phyloP scores from a whole-genome alignment of 1,284 basidiomycete genomes.

The Pseudomicrostroma phylloplanum region DNA sequence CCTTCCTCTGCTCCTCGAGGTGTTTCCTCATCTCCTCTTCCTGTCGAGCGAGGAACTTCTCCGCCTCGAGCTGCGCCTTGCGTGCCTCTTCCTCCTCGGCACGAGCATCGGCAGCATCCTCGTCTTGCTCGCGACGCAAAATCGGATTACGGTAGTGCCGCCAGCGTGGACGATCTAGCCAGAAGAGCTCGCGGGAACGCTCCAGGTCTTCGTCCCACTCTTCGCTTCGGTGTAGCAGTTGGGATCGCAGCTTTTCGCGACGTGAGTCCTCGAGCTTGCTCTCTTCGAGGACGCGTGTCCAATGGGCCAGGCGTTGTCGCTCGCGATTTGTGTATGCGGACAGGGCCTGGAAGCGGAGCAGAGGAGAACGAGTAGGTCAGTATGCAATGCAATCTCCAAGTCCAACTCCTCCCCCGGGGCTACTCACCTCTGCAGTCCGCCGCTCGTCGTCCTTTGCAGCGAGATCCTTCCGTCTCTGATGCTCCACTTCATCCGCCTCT shows the following conservation, averaged over 20 bases:
- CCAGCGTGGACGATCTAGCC: conserved; percentile 32
- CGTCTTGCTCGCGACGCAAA: conserved; percentile 28
- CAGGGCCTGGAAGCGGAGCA: background rate
- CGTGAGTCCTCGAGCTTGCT: conserved; percentile 18
- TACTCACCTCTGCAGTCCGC: conserved; percentile 7
- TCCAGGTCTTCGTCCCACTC: conserved; percentile 19
- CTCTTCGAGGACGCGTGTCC: conserved; percentile 22
- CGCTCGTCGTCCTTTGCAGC: conserved; percentile 9
- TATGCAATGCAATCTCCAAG: conserved; percentile 2
- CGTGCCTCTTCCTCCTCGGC: conserved; percentile 24
- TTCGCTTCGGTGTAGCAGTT: conserved; percentile 19
- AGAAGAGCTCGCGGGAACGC: conserved; percentile 8
- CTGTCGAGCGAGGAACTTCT: conserved; percentile 40
- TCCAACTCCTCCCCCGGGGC: background rate
- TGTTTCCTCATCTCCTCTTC: conserved; percentile 39
- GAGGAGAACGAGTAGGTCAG: background rate
- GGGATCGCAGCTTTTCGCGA: conserved; percentile 16
- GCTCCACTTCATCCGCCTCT: conserved; percentile 25
- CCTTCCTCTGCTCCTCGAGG: conserved; percentile 30
- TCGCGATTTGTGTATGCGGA: conserved; percentile 3
- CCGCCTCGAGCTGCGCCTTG: conserved; percentile 29
- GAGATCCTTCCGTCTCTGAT: conserved; percentile 17
- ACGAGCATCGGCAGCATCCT: conserved; percentile 27
- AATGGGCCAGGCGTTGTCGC: conserved; percentile 23
- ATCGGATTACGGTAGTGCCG: conserved; percentile 24